Conservation (phyloP, 2,329 filamentous ascomycete genomes). For the Sporothrix sp. region DNA sequence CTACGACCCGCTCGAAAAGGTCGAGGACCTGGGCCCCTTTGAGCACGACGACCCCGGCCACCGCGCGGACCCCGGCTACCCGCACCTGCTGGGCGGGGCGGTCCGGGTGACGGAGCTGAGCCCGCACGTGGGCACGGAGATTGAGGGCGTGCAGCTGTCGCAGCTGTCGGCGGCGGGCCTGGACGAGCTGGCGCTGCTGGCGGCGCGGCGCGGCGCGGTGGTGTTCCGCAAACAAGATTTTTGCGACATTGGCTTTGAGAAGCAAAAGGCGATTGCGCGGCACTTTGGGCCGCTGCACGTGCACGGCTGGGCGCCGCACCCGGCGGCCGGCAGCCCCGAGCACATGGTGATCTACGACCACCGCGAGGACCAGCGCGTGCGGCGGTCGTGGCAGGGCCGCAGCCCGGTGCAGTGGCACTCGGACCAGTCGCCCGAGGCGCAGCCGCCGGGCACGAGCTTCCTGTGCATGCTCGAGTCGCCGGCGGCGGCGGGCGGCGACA, state of each 20-base stretch:
- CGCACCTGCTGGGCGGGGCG: not conserved
- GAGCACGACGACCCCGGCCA: conserved; percentile 6
- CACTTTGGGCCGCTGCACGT: conserved; percentile 7
- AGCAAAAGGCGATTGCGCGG: not conserved
- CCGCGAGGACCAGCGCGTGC: conserved; percentile 5
- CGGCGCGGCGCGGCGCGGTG: conserved; percentile 2
- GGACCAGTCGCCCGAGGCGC: conserved; percentile 7
- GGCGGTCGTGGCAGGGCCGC: conserved; percentile 2
- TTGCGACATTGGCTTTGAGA: not conserved
- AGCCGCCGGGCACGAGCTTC: conserved; percentile 6
- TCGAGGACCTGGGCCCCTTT: conserved; percentile 7
- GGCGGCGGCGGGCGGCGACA: conserved; percentile 4
- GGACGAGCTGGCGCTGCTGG: conserved; percentile 4
- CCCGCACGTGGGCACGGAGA: conserved; percentile 6
- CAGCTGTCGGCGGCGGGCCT: conserved; percentile 2
- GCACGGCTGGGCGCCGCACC: conserved; percentile 7
- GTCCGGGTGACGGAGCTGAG: conserved; percentile 1
- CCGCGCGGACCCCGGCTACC: conserved; percentile 6
- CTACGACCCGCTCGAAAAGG: conserved; percentile 5
- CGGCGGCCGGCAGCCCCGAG: conserved; percentile 2
- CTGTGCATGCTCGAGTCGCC: conserved; percentile 9
- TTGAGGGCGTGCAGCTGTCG: conserved; percentile 5
- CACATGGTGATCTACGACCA: conserved; percentile 10
- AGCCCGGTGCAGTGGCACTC: conserved; percentile 8
- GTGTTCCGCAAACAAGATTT: conserved; percentile 18